Percentiles rank a stretch among this genome's conserved stretches.
These are phyloP conservation scores for Arabis alpina DNA, from an alignment of 345 rosid species.

Conservation along the genomic window DNA sequence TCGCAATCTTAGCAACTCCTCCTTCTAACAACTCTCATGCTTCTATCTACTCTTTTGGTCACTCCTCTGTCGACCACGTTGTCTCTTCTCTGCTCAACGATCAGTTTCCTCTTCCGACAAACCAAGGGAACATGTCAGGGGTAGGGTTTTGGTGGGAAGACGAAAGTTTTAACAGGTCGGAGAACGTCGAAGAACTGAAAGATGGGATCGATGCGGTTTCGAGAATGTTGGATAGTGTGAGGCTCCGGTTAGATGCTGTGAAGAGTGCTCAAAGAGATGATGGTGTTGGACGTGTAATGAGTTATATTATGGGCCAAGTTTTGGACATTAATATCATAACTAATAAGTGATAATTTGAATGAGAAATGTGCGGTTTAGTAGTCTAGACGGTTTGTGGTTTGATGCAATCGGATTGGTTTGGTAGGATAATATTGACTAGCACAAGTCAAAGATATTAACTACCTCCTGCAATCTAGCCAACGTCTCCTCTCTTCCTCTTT, in stretches of 20 bases:
- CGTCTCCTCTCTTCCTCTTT: constrained; percentile 20
- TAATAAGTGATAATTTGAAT: too few species aligned
- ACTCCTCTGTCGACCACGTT: constrained; percentile 33
- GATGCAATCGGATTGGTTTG: too few species aligned
- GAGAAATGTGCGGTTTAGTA: too few species aligned
- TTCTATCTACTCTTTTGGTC: constrained; percentile 37
- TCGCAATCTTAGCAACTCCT: constrained; percentile 33
- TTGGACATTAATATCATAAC: too few species aligned
- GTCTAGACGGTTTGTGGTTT: too few species aligned
- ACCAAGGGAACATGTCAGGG: background rate
- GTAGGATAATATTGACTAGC: too few species aligned
- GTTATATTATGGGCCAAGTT: too few species aligned
- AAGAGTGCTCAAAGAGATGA: constrained; percentile 5
- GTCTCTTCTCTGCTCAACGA: constrained; percentile 19
- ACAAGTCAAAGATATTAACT: too few species aligned
- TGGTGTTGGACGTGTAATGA: too few species aligned
- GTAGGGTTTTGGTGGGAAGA: constrained; percentile 41
- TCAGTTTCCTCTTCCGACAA: constrained; percentile 4
- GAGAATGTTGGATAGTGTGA: constrained; percentile 22
- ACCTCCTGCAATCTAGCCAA: too few species aligned
- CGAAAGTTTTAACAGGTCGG: background rate
- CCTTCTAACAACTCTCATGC: constrained; percentile 28
- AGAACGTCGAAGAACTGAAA: constrained; percentile 21
- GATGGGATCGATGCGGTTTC: background rate
- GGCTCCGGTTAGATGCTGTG: constrained; percentile 9